phyloP scores from a whole-genome alignment of 116 monocot species.

The Phalaenopsis hybrid region DNA sequence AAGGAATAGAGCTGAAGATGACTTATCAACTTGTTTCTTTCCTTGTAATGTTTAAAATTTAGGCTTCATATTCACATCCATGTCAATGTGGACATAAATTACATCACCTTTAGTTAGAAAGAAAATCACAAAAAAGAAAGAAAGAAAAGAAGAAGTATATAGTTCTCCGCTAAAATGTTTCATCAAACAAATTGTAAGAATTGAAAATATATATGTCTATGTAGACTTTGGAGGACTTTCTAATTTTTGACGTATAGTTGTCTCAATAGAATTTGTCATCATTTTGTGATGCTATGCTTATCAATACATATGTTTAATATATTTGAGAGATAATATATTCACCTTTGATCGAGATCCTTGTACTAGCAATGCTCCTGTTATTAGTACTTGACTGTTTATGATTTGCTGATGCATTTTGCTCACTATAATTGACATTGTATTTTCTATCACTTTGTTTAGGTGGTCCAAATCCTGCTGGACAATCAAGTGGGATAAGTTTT shows the following conservation, averaged over 20 bases:
- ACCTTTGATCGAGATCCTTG: not conserved
- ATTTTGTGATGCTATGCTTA: too few species aligned
- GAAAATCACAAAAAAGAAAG: not conserved
- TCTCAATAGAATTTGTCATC: not conserved
- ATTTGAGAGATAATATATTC: not conserved
- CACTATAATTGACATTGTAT: not conserved
- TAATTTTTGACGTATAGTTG: not conserved
- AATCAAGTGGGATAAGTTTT: slow-evolving; percentile 39
- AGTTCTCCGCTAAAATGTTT: not conserved
- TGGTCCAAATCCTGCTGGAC: slow-evolving; percentile 63
- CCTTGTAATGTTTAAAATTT: not conserved
- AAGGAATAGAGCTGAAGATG: not conserved
- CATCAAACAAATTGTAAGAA: not conserved
- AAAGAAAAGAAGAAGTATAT: not conserved
- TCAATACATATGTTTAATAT: not conserved
- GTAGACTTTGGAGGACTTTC: not conserved
- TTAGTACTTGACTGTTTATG: not conserved
- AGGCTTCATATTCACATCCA: not conserved
- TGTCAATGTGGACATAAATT: not conserved
- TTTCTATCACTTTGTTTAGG: slow-evolving; percentile 18
- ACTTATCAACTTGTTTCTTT: not conserved
- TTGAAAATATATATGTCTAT: not conserved
- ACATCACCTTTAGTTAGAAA: not conserved
- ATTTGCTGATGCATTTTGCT: not conserved
- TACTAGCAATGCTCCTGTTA: not conserved